Evolutionary conservation across 768 basidiomycete species (phyloP), one percentile per base, ranked within the genome.

Genomic region (Suillus decipiens): DNA sequence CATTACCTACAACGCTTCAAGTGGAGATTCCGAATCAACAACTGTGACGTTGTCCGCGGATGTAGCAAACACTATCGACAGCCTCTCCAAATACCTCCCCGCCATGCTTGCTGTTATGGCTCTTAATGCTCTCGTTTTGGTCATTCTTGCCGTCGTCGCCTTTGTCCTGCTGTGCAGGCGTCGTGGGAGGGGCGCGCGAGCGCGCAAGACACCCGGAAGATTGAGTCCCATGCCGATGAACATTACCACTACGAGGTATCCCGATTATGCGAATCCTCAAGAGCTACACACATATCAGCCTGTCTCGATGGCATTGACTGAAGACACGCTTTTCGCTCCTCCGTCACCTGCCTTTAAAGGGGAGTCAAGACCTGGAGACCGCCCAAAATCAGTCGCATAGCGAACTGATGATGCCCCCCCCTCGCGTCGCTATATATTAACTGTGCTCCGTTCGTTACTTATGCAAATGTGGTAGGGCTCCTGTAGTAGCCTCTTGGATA

Each of bases 51-150:
- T 92, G 59, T 86, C 89, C 9, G 77, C 82, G 50, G 81, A 89
- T 64, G 78, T 87, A 67, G 81, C 82, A 5, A 70, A 81, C 50
- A 86, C 86, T 17, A 74, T 95, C 59, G 83, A 86, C 71, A 82
- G 82, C 69, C 82, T 95, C 68, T 81, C 83, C 53, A 82, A 78
- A 33, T 87, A 83, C 75, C 77, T 93, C 56, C 92, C 92, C 28
- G 88, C 84, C 31, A 84, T 93, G 78, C 80, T 94, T 58, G 92
- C 80, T 33, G 75, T 93, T 63, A 84, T 93, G 70, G 92, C 86
- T 41, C 80, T 94, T 68, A 95, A 95, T 69, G 88, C 90, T 7
- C 75, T 92, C 33, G 80, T 91, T 60, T 74, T 93, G 63, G 72
- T 91, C 61, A 75, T 82, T 34, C 81, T 92, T 62, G 73, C 79